Evolutionary conservation across 2,329 filamentous ascomycete genomes (phyloP).

Genomic region (Fusarium nodosum): DNA sequence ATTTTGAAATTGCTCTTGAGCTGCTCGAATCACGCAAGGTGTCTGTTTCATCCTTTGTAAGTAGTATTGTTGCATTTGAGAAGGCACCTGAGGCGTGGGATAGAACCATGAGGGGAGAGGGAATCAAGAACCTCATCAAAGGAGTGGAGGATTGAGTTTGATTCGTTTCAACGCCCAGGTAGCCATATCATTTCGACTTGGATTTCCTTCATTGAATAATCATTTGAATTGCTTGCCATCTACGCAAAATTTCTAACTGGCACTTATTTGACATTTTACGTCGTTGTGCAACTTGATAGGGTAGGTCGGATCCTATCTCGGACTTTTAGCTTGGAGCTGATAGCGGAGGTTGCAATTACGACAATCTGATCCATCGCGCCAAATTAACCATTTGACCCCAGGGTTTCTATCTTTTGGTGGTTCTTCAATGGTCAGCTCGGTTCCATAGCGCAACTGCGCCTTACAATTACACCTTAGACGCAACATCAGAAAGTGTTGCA

Average conservation of each 20-base stretch:
- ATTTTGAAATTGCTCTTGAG: slow-evolving; percentile 86
- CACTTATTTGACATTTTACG: background rate
- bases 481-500: background rate
- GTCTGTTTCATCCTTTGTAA: slow-evolving; percentile 83
- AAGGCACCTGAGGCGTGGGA: slow-evolving; percentile 74
- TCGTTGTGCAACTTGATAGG: background rate
- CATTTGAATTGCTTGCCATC: background rate
- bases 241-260: background rate
- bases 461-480: background rate
- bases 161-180: background rate
- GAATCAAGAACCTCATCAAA: slow-evolving; percentile 75
- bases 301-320: slow-evolving; percentile 18
- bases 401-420: background rate
- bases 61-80: slow-evolving; percentile 82
- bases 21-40: slow-evolving; percentile 79
- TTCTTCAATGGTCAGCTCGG: slow-evolving; percentile 9
- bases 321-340: slow-evolving; percentile 7
- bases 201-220: no score
- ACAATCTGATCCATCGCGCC: background rate
- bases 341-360: background rate
- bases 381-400: background rate
- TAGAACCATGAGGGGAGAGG: slow-evolving; percentile 86
- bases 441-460: slow-evolving; percentile 3
- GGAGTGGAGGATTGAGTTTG: slow-evolving; percentile 26
- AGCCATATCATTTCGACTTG: no score